Base-by-base conservation (phyloP, 371 early-diverging fungal species). In the Umbelopsis sp. region DNA sequence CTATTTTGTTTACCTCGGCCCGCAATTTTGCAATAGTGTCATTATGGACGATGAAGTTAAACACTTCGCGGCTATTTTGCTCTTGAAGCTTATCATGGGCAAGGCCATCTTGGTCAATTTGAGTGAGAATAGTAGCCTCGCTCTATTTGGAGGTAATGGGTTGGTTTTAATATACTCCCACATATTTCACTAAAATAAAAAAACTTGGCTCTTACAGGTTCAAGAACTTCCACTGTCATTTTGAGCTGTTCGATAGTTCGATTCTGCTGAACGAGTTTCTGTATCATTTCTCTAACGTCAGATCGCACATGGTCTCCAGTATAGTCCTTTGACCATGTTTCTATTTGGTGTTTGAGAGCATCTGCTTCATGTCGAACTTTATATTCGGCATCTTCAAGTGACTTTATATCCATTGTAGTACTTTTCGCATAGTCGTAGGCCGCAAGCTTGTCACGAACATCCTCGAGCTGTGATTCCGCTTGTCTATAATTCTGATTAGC, bases 1-100 rank as follows among this genome's bases (percentile, higher is more conserved):
- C 25, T 29, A 12, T 24, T 46, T 14, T 8, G 18, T 46, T 22
- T 64, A 64, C 64, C 44, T 64, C 64, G 45, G 46, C 45, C 45
- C 64, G 64, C 64, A 64, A 46, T 64, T 64, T 64, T 46, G 64
- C 44, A 46, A 64, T 64, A 7, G 44, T 44, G 46, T 64, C 64
- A 29, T 64, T 46, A 44, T 64, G 44, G 12, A 46, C 22, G 18
- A 46, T 45, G 25, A 64, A 45, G 8, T 29, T 64, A 20, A 64
- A 64, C 10, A 46, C 64, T 64, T 64, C 46, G 25, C 45, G 44
- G 22, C 24, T 64, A 16, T 45, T 46, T 44, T 64, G 64, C 45
- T 64, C 64, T 41, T 64, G 64, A 18, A 64, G 64, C 18, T 46
- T 44, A 44, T 44, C 44, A 18, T 64, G 46, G 18, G 64, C 44